Conservation (phyloP, 1,284 basidiomycete genomes). For the Macrocystidia cucumis region DNA sequence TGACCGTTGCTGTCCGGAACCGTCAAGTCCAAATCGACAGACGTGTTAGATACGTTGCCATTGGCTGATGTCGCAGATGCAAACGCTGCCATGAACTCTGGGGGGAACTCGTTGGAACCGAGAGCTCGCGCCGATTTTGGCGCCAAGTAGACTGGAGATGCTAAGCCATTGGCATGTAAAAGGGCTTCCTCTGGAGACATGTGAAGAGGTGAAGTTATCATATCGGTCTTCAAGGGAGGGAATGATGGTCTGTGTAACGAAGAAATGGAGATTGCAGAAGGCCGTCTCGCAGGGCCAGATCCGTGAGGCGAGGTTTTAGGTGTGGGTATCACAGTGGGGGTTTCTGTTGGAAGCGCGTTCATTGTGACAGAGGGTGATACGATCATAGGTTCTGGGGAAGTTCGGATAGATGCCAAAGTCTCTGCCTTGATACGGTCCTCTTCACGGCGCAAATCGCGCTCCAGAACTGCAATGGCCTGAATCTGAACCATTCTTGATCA, state of each 20-base stretch:
- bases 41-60: conserved; percentile 14
- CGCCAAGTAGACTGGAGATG: conserved; percentile 71
- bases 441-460: conserved; percentile 57
- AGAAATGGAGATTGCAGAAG: conserved; percentile 69
- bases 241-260: conserved; percentile 63
- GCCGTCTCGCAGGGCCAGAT: conserved; percentile 37
- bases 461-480: conserved; percentile 60
- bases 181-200: conserved; percentile 52
- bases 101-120: conserved; percentile 41
- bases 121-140: conserved; percentile 61
- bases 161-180: conserved; percentile 48
- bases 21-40: conserved; percentile 35
- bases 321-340: conserved; percentile 15
- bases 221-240: conserved; percentile 66
- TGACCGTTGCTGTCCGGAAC: conserved; percentile 22
- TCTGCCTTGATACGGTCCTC: conserved; percentile 44
- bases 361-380: conserved; percentile 19
- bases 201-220: conserved; percentile 57
- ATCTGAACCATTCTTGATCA: conserved; percentile 29
- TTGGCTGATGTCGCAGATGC: conserved; percentile 27
- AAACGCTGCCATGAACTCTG: conserved; percentile 57
- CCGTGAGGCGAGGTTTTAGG: conserved; percentile 24
- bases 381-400: conserved; percentile 18
- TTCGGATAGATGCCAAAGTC: conserved; percentile 28
- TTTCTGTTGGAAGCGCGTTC: conserved; percentile 17